phyloP scores from a whole-genome alignment of 2,329 filamentous ascomycete species.

The Aspergillus sojae region DNA sequence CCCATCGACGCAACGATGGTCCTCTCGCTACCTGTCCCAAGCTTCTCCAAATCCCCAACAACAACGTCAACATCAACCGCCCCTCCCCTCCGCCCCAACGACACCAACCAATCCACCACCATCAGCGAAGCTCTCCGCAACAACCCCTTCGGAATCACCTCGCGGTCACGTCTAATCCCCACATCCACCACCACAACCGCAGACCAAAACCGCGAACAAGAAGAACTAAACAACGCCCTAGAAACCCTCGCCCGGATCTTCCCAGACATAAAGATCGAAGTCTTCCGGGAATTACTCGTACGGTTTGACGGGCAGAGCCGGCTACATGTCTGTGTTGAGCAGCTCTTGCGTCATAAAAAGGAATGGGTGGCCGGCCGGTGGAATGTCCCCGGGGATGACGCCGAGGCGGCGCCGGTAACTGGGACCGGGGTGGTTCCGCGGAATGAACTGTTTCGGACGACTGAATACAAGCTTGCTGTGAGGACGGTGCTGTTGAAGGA shows the following conservation, averaged over 20 bases:
- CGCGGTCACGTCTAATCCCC: constrained; percentile 29
- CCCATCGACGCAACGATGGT: constrained; percentile 35
- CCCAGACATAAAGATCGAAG: constrained; percentile 50
- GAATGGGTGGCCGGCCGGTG: constrained; percentile 52
- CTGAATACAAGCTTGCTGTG: constrained; percentile 47
- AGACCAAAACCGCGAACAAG: constrained; percentile 38
- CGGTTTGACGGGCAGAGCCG: constrained; percentile 51
- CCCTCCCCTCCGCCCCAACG: constrained; percentile 29
- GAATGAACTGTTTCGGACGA: constrained; percentile 48
- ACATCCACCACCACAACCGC: constrained; percentile 22
- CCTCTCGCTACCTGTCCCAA: constrained; percentile 41
- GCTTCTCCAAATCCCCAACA: constrained; percentile 36
- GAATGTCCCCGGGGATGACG: constrained; percentile 37
- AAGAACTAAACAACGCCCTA: constrained; percentile 47
- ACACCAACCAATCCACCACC: constrained; percentile 35
- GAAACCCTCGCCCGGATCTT: constrained; percentile 46
- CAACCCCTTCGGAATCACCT: constrained; percentile 45
- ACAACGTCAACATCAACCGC: constrained; percentile 18
- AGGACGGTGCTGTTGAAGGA: constrained; percentile 44
- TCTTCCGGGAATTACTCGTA: constrained; percentile 50
- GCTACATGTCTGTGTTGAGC: constrained; percentile 50
- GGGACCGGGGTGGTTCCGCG: constrained; percentile 29
- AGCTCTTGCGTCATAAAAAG: constrained; percentile 49
- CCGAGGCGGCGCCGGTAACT: neutral
- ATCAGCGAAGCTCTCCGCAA: constrained; percentile 48